Evolutionary conservation across 2,329 filamentous ascomycete genomes (phyloP), one percentile per base, ranked within the genome.

Genomic region (Sporothrix globosa): DNA sequence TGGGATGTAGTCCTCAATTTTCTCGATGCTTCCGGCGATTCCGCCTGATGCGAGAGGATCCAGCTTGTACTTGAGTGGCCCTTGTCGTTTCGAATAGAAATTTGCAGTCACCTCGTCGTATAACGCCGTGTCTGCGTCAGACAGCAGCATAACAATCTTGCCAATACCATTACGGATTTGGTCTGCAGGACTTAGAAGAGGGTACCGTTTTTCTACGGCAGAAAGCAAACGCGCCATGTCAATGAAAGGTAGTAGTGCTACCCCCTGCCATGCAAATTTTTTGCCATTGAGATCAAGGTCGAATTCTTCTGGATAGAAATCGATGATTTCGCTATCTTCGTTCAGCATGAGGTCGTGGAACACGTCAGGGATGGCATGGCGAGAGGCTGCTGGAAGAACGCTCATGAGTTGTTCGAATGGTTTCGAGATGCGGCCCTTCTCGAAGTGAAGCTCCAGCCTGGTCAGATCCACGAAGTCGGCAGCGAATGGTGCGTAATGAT

Each of bases 331-430:
- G 76, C 93, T 97, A 60, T 97, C 89, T 17, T 91, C 85, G 11
- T 96, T 85, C 34, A 90, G 91, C 96, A 99, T 99, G 21, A 99
- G 85, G 69, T 90, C 86, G 77, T 97, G 93, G 82, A 98, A 99
- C 2, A 92, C 87, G 71, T 91, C 86, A 0, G 96, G 96, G 61
- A 99, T 90, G 19, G 95, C 92, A 79, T 97, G 93, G 69, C 94
- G 92, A 14, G 95, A 98, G 2, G 92, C 92, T 4, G 96, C 94
- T 19, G 96, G 96, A 77, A 99, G 86, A 67, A 99, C 96, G 76
- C 96, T 96, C 96, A 99, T 99, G 66, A 99, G 84, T 80, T 99
- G 96, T 81, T 99, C 96, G 77, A 97, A 99, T 0, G 96, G 96
- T 74, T 86, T 91, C 75, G 97, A 97, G 4, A 93, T 92, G 65